phyloP scores from a whole-genome alignment of 2,329 filamentous ascomycete genomes.

The Emmonsia crescens region DNA sequence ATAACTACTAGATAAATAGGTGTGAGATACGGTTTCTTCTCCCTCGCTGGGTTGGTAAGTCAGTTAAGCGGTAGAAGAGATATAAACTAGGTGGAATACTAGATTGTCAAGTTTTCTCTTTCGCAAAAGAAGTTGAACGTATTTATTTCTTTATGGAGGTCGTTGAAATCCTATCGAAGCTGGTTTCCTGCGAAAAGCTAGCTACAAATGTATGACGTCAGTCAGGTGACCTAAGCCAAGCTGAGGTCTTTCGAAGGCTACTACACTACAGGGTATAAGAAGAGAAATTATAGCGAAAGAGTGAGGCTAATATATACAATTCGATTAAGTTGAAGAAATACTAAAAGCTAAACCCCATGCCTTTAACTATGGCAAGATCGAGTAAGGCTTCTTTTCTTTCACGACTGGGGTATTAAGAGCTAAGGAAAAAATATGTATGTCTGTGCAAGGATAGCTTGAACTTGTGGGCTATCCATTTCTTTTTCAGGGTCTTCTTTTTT shows the following conservation, averaged over 20 bases:
- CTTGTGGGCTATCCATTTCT: not conserved
- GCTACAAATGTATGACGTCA: not conserved
- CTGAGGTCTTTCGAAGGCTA: no score
- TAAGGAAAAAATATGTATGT: not conserved
- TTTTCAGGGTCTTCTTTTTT: not conserved
- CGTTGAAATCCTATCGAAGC: not conserved
- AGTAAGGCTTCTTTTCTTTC: not conserved
- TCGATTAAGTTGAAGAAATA: not conserved
- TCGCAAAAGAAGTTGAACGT: not conserved
- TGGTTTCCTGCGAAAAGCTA: not conserved
- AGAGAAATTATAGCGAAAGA: no score
- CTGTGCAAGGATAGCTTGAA: not conserved
- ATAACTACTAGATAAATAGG: no score
- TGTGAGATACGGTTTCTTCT: not conserved
- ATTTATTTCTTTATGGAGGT: not conserved
- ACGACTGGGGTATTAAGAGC: not conserved
- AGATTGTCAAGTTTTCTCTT: not conserved
- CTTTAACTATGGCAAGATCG: no score
- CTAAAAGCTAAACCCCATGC: not conserved
- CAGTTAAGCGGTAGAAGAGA: not conserved
- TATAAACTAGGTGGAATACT: not conserved
- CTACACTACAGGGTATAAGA: no score
- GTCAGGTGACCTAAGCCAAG: not conserved
- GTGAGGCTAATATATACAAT: no score
- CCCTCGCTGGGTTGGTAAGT: not conserved